Percentiles rank a stretch among this genome's conserved stretches.
These are phyloP conservation scores for Paxillus rubicundulus DNA, from an alignment of 768 basidiomycete species.

Conservation along the genomic window DNA sequence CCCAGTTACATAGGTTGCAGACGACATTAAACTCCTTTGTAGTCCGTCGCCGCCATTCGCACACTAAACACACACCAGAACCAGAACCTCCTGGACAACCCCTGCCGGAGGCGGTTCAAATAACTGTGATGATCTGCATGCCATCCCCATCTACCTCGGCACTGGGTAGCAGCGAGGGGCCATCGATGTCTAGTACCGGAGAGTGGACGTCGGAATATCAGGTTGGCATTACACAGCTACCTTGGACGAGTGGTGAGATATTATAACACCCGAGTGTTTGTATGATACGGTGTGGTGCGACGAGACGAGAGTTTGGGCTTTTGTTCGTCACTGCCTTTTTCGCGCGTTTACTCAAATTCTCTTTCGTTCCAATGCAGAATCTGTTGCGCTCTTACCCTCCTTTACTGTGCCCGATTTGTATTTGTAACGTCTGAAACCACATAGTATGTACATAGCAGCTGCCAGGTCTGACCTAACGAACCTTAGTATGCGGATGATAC, in stretches of 20 bases:
- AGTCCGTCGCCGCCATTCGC: constrained; percentile 2
- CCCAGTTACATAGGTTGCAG: background rate
- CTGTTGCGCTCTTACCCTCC: too few relatives aligned
- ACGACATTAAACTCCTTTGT: constrained; percentile 8
- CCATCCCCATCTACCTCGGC: constrained; percentile 26
- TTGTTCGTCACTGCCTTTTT: too few relatives aligned
- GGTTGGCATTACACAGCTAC: constrained; percentile 42
- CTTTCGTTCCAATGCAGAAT: too few relatives aligned
- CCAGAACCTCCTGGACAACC: constrained; percentile 11
- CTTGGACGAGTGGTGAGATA: constrained; percentile 28
- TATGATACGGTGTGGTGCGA: too few relatives aligned
- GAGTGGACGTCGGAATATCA: constrained; percentile 34
- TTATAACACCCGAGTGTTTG: background rate
- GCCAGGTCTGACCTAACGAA: too few relatives aligned
- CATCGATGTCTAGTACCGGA: constrained; percentile 2
- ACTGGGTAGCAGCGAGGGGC: background rate
- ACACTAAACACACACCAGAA: constrained; percentile 2
- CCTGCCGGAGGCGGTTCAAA: constrained; percentile 30
- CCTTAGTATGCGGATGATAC: too few relatives aligned
- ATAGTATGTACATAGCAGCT: too few relatives aligned
- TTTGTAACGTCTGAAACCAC: too few relatives aligned
- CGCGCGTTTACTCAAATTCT: too few relatives aligned
- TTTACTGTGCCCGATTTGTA: too few relatives aligned
- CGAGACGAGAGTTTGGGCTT: too few relatives aligned
- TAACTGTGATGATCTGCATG: constrained; percentile 49